These are phyloP conservation scores for Fusarium temperatum DNA, from an alignment of 2,329 filamentous ascomycete species.

Conservation along the genomic window DNA sequence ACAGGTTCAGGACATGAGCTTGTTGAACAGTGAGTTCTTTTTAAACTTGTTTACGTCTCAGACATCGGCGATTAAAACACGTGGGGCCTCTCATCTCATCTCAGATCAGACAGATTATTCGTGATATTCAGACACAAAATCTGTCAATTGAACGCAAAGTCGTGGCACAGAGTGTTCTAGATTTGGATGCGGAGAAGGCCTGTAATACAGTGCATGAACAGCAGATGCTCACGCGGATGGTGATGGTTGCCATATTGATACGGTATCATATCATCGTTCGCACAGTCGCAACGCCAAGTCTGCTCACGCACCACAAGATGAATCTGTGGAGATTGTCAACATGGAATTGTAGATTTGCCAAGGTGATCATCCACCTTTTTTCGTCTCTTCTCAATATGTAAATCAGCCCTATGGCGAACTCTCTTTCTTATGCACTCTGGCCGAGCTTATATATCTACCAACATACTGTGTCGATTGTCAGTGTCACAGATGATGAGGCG, in stretches of 20 bases:
- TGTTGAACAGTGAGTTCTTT: background rate
- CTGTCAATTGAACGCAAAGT: background rate
- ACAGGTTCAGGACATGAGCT: background rate
- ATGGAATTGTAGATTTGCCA: slow-evolving; percentile 1
- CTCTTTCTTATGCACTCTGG: background rate
- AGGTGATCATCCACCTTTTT: background rate
- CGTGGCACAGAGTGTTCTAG: background rate
- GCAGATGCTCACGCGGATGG: background rate
- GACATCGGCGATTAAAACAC: background rate
- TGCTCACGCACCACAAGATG: background rate
- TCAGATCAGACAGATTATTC: background rate
- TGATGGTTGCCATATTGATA: background rate
- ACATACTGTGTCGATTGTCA: background rate
- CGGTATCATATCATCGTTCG: background rate
- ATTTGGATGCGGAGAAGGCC: background rate
- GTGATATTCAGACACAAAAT: background rate
- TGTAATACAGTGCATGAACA: background rate
- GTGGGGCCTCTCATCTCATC: background rate
- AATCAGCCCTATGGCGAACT: background rate
- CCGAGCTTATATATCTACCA: fast-evolving
- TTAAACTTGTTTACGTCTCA: background rate
- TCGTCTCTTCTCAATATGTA: background rate
- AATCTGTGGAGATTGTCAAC: background rate
- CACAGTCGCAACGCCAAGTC: background rate
- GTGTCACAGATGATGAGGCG: background rate